Evolutionary conservation across 805 yeast species (phyloP), one percentile per base, ranked within the genome.

Genomic region (Saccharomycopsis synnaedendra): DNA sequence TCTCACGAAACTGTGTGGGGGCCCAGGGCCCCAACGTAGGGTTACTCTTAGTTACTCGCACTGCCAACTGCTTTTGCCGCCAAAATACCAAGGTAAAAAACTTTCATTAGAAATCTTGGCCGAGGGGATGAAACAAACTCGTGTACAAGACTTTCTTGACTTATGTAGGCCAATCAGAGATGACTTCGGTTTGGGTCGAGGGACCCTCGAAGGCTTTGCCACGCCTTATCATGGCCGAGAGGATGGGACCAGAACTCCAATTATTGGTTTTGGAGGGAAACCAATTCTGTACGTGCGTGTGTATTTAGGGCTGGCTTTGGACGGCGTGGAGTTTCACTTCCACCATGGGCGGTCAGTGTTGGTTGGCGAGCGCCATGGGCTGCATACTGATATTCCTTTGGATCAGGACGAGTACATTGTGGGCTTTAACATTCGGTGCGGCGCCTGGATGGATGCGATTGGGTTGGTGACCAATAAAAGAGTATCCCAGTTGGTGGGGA

Each of bases 371-470:
- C 40, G 30, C 6, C 80, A 74, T 4, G 54, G 55, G 6, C 68
- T 75, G 49, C 80, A 70, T 52, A 58, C 79, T 0, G 88, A 82
- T 50, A 73, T 82, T 49, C 60, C 58, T 1, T 56, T 88, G n/a
- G 65, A 66, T 3, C 61, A 60, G 0, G 85, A 78, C 42, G 96
- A 90, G 59, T 50, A 54, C 6, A 66, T 90, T 5, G 60, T 69
- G 3, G 82, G 81, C 30, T 66, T 89, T 47, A 69, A 72, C 40
- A 65, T 87, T 42, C 70, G 95, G 54, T 69, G 78, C 39, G 97
- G 97, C 7, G 78, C 71, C 1, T 93, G 97, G 97, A 69, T 93
- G 4, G 97, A 93, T 67, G 96, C 82, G 1, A 66, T 86, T 28
- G 93, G 85, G 59, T 66, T 93, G 34, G 69, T 78, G 19, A 84